A percentile compares a stretch with the other conserved stretches of the same genome.
Evolutionary conservation across 2,329 filamentous ascomycete species (phyloP).

Genomic region (Xylariaceae sp.): DNA sequence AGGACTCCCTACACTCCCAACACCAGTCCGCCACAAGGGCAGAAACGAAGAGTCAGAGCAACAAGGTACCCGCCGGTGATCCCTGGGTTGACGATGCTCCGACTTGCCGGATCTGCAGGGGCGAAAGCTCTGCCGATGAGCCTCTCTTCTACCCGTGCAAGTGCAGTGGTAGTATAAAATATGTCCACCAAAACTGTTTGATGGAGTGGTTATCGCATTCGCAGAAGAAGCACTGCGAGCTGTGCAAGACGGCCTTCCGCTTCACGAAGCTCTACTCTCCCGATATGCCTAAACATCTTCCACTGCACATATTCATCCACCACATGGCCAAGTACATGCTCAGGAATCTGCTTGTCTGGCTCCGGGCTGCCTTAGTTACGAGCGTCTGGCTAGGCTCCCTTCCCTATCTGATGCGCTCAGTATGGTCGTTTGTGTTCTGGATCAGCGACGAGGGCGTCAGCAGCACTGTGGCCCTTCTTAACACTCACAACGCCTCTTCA

Average conservation of each 20-base stretch:
- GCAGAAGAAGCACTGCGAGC: constrained; percentile 98
- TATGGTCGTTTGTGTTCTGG: constrained; percentile 95
- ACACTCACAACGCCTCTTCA: constrained; percentile 28
- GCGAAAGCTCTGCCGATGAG: constrained; percentile 75
- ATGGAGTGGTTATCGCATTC: constrained; percentile 99
- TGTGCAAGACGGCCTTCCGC: constrained; percentile 96
- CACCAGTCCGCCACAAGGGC: constrained; percentile 4
- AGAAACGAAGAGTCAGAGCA: constrained; percentile 4
- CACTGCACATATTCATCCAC: constrained; percentile 71
- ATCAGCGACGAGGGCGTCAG: constrained; percentile 70
- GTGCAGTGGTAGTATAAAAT: constrained; percentile 98
- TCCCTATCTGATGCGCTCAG: constrained; percentile 82
- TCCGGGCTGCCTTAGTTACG: constrained; percentile 70
- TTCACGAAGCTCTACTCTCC: constrained; percentile 98
- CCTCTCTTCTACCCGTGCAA: constrained; percentile 97
- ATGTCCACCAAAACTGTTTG: constrained; percentile 93
- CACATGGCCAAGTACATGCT: constrained; percentile 70
- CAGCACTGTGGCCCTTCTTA: constrained; percentile 29
- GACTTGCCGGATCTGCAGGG: constrained; percentile 95
- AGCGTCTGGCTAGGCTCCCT: constrained; percentile 86
- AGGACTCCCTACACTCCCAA: not conserved
- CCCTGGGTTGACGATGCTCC: constrained; percentile 16
- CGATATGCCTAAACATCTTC: constrained; percentile 82
- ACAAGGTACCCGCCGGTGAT: constrained; percentile 6
- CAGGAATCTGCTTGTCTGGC: constrained; percentile 68